Percentiles rank a stretch among this genome's conserved stretches.
Conservation (phyloP, 139 green algal species). For the Chlorella sp. region DNA sequence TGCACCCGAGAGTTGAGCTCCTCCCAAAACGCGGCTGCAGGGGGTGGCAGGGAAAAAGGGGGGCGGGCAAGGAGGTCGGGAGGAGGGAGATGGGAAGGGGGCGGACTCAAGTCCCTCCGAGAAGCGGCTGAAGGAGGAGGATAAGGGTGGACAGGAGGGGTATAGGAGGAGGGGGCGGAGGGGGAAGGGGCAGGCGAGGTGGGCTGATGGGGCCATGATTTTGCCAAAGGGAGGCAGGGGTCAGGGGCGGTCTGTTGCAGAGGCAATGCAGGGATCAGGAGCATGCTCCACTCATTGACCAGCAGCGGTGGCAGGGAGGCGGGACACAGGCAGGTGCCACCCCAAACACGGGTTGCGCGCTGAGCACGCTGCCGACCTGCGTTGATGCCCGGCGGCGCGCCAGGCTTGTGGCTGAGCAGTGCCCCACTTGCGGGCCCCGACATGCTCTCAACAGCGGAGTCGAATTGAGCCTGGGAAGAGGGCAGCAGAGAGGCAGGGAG, state of each 20-base stretch:
- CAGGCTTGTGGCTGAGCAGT: background rate
- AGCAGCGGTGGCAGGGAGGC: background rate
- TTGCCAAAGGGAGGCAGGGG: background rate
- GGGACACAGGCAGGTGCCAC: too few species aligned
- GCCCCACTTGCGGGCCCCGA: background rate
- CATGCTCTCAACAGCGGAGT: conserved; percentile 6
- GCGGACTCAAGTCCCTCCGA: too few species aligned
- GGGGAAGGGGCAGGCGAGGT: background rate
- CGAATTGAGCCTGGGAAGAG: conserved; percentile 21
- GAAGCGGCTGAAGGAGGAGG: too few species aligned
- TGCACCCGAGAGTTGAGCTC: conserved; percentile 49
- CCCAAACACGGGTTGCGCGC: too few species aligned
- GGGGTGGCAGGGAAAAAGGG: background rate
- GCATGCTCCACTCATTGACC: background rate
- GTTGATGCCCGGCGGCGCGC: background rate
- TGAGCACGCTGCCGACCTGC: background rate
- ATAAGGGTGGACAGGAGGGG: background rate
- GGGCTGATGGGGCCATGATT: background rate
- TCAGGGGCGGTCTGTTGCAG: too few species aligned
- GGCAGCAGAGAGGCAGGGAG: background rate
- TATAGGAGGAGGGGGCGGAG: background rate
- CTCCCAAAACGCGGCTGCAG: conserved; percentile 35
- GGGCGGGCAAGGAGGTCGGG: background rate
- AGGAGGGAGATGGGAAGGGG: too few species aligned
- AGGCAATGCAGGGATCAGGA: too few species aligned